Percentiles rank a stretch among this genome's conserved stretches.
Evolutionary conservation across 2,329 filamentous ascomycete species (phyloP).

Genomic region (Paraphoma chrysanthemicola): DNA sequence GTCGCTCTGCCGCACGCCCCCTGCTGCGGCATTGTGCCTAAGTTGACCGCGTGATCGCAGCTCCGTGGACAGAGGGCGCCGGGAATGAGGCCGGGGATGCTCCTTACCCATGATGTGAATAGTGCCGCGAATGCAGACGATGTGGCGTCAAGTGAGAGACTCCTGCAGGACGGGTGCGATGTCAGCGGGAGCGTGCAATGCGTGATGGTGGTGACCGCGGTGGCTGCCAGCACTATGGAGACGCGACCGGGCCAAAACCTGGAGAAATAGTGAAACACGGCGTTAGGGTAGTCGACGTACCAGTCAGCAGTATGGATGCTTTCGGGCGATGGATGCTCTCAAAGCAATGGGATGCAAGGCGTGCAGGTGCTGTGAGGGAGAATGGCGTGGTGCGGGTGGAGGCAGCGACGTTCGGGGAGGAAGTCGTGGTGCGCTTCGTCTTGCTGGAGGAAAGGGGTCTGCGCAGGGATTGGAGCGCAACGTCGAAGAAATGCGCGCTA

Average conservation of each 20-base stretch:
- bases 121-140: conserved; percentile 37
- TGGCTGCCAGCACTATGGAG: conserved; percentile 35
- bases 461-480: conserved; percentile 45
- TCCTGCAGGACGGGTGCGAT: conserved; percentile 31
- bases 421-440: conserved; percentile 43
- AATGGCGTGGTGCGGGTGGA: conserved; percentile 36
- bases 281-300: conserved; percentile 36
- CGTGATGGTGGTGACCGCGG: conserved; percentile 21
- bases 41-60: conserved; percentile 8
- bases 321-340: conserved; percentile 42
- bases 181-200: conserved; percentile 30
- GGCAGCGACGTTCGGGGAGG: conserved; percentile 41
- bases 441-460: conserved; percentile 47
- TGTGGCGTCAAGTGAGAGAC: conserved; percentile 41
- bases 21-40: conserved; percentile 15
- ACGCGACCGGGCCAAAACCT: conserved; percentile 42
- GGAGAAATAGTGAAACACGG: conserved; percentile 44
- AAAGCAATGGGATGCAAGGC: conserved; percentile 35
- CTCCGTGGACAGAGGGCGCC: conserved; percentile 11
- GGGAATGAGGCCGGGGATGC: conserved; percentile 13
- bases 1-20: conserved; percentile 14
- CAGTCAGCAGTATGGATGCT: conserved; percentile 47
- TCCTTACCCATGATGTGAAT: conserved; percentile 49
- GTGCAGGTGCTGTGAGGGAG: conserved; percentile 31
- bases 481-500: conserved; percentile 42